Evolutionary conservation across 2,329 filamentous ascomycete species (phyloP), one percentile per base, ranked within the genome.

Genomic region (Claviceps sp.): DNA sequence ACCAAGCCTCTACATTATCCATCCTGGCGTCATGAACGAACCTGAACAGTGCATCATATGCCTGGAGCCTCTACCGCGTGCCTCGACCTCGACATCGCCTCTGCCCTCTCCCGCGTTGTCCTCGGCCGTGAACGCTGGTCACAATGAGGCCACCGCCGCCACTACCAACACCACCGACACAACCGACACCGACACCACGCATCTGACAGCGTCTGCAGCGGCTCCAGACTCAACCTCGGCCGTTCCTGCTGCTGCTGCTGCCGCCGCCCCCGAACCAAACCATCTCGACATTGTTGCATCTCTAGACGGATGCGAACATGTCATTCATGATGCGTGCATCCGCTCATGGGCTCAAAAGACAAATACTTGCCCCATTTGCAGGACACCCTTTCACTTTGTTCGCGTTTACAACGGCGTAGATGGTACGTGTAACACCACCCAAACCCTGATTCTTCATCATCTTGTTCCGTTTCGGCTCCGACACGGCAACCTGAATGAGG

Each of bases 281-380:
- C 61, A 67, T 56, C 65, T 69, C 60, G 67, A 73, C 58, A 68
- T 71, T 54, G 74, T 84, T 55, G 80, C 81, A 42, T 69, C 77
- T 52, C 78, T 84, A 48, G 74, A 82, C 55, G 84, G 89, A 47
- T 98, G 93, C 69, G 87, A 88, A 54, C 94, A 98, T 73, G 80
- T 90, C 60, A 76, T 98, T 60, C 93, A 98, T 71, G 85, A 98
- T 71, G 82, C 85, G 50, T 98, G 93, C 68, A 77, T 98, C 59
- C 85, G 86, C 61, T 88, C 89, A 60, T 98, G 93, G 93, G 89
- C 91, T 46, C 88, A 94, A 70, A 86, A 94, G 67, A 91, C 93
- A 57, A 98, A 97, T 70, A 96, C 90, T 65, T 98, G 93, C 68
- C 93, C 93, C 46, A 95, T 98, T 68, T 98, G 93, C 70, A 87